Conservation (phyloP, 2,329 filamentous ascomycete genomes). For the Talaromyces sp. region DNA sequence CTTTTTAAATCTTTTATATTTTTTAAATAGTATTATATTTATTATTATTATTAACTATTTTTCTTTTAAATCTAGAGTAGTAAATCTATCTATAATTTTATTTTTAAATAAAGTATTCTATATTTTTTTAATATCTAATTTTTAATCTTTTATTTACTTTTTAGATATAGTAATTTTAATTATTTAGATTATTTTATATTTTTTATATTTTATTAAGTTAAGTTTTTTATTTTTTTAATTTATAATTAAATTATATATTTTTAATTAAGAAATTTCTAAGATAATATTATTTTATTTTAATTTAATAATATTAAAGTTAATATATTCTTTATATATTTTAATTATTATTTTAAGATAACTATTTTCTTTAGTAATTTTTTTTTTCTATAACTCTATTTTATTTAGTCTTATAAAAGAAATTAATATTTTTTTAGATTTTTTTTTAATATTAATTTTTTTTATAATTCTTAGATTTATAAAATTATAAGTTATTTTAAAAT, state of each 20-base stretch:
- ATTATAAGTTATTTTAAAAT: neutral
- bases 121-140: neutral
- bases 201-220: neutral
- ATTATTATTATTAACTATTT: neutral
- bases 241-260: no score
- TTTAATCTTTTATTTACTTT: neutral
- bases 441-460: neutral
- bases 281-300: no score
- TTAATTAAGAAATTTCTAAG: no score
- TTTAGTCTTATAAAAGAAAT: neutral
- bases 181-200: neutral
- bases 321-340: no score
- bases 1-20: slow-evolving; percentile 3
- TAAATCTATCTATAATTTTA: neutral
- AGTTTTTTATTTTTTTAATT: neutral
- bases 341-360: no score
- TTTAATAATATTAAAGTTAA: no score
- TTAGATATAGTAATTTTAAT: neutral
- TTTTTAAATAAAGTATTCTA: no score
- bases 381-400: neutral
- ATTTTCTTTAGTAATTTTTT: no score
- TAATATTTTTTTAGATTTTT: neutral
- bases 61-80: neutral
- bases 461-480: neutral
- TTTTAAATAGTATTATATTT: neutral